Conservation (phyloP, 495 filamentous ascomycete genomes). For the Coniosporium apollinis region DNA sequence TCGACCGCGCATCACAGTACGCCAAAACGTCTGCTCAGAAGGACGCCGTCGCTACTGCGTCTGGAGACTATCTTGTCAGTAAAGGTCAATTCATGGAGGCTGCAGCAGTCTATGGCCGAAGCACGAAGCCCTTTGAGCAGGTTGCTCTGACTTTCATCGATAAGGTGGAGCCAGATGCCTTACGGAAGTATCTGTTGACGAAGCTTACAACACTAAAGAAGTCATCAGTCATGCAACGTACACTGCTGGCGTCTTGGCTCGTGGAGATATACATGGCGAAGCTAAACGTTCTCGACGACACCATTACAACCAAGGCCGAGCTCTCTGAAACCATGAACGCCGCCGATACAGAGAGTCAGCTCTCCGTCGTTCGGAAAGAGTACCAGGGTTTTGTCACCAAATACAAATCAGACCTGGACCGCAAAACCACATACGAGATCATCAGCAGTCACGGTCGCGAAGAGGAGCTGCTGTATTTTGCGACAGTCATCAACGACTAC, state of each 20-base stretch:
- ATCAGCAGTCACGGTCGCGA: constrained; percentile 91
- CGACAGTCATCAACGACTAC: constrained; percentile 71
- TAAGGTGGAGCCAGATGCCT: constrained; percentile 71
- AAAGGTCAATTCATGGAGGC: constrained; percentile 73
- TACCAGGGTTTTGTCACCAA: constrained; percentile 77
- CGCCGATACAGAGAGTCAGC: constrained; percentile 53
- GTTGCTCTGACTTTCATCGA: constrained; percentile 86
- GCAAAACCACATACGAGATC: constrained; percentile 84
- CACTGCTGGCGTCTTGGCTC: constrained; percentile 92
- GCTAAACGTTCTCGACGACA: constrained; percentile 85
- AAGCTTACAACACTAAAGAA: constrained; percentile 75
- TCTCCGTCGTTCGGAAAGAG: constrained; percentile 49
- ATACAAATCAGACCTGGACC: constrained; percentile 73
- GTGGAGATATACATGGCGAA: constrained; percentile 96
- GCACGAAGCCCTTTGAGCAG: constrained; percentile 89
- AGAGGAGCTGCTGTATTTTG: constrained; percentile 80
- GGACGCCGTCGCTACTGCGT: constrained; percentile 77
- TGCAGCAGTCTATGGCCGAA: constrained; percentile 78
- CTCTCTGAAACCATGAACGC: constrained; percentile 52
- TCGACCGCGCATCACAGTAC: constrained; percentile 72
- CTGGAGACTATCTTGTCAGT: constrained; percentile 67
- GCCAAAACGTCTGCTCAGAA: constrained; percentile 56
- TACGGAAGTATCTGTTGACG: constrained; percentile 75
- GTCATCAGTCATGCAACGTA: constrained; percentile 71
- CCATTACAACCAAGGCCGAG: constrained; percentile 78